A percentile compares a stretch with the other conserved stretches of the same genome.
Evolutionary conservation across 306 rosid species (phyloP).

Genomic region (Datisca glomerata): DNA sequence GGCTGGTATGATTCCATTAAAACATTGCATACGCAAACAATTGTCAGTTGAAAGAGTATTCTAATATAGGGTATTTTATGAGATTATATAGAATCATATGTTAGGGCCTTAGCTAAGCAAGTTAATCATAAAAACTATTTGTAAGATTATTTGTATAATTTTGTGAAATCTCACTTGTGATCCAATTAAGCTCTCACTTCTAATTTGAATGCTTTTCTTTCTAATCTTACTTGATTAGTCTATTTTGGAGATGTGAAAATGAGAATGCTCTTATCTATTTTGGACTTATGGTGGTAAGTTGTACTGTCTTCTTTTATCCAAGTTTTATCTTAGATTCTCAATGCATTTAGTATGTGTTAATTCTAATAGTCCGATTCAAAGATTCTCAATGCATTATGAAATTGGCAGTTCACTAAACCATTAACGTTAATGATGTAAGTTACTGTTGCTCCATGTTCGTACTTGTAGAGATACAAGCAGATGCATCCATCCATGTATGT

Average conservation of each 20-base stretch:
- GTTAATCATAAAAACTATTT: neutral
- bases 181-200: no score
- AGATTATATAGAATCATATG: neutral
- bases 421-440: no score
- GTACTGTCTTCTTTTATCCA: neutral
- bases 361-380: neutral
- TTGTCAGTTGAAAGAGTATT: no score
- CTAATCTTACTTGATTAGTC: no score
- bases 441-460: neutral
- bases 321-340: neutral
- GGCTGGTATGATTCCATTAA: slow-evolving; percentile 58
- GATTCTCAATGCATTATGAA: neutral
- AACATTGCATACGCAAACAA: no score
- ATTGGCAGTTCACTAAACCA: no score
- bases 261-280: no score
- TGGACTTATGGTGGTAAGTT: no score
- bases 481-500: slow-evolving; percentile 85
- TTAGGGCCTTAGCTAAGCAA: neutral
- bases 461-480: slow-evolving; percentile 43
- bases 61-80: neutral
- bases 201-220: no score
- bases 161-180: neutral
- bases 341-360: neutral
- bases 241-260: no score
- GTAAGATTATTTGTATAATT: neutral